Evolutionary conservation across 768 basidiomycete genomes (phyloP).

Genomic region (Solioccasus polychromus): DNA sequence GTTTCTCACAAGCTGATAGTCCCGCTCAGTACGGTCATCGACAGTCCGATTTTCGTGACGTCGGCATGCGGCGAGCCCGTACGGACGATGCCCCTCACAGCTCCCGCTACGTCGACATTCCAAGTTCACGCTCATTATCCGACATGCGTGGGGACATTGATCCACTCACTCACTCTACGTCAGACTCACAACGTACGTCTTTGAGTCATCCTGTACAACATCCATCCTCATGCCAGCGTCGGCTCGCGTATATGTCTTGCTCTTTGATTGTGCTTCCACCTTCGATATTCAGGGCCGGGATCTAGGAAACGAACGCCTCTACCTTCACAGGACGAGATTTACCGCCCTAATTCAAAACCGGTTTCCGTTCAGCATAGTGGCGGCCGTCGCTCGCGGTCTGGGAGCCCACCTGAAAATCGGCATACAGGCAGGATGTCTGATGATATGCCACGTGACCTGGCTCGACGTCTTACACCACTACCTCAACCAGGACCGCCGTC

Average conservation of each 20-base stretch:
- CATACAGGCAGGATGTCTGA: conserved; percentile 1
- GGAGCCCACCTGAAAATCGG: conserved; percentile 9
- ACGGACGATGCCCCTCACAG: conserved; percentile 18
- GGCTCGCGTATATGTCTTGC: conserved; percentile 20
- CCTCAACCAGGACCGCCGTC: conserved; percentile 2
- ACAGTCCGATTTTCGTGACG: conserved; percentile 14
- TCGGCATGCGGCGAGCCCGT: conserved; percentile 14
- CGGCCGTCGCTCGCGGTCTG: conserved; percentile 6
- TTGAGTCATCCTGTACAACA: conserved; percentile 28
- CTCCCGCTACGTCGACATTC: conserved; percentile 14
- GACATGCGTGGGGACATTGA: conserved; percentile 19
- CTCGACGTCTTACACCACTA: conserved; percentile 13
- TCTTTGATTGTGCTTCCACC: conserved; percentile 16
- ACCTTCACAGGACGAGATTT: conserved; percentile 34
- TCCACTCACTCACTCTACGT: conserved; percentile 17
- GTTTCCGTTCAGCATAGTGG: conserved; percentile 10
- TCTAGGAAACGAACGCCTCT: conserved; percentile 36
- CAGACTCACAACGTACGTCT: conserved; percentile 39
- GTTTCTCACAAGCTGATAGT: conserved; percentile 22
- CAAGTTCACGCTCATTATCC: conserved; percentile 19
- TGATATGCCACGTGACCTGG: conserved; percentile 7
- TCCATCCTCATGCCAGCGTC: conserved; percentile 28
- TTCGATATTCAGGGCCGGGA: conserved; percentile 26
- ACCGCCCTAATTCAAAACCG: conserved; percentile 21
- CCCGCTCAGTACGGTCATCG: conserved; percentile 11